These are phyloP conservation scores for Hymenoscyphus infarciens DNA, from an alignment of 2,329 filamentous ascomycete species.

Conservation along the genomic window DNA sequence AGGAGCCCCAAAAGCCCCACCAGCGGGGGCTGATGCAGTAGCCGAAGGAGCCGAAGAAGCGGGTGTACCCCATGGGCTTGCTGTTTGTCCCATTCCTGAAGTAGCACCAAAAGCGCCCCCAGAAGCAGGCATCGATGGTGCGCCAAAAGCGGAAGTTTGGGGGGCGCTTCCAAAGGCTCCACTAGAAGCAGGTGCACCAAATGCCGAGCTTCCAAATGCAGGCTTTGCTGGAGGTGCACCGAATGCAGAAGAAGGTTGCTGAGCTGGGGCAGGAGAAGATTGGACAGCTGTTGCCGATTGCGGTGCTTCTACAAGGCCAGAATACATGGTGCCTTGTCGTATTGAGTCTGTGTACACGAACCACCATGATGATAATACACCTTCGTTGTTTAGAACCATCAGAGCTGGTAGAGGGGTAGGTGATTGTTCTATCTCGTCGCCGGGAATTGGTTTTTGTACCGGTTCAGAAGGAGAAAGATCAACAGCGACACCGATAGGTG, in stretches of 20 bases:
- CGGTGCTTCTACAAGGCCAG: constrained; percentile 56
- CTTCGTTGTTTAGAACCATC: constrained; percentile 84
- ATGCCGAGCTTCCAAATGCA: constrained; percentile 27
- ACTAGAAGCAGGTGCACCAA: constrained; percentile 23
- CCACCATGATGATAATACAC: constrained; percentile 84
- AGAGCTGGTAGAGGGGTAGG: constrained; percentile 77
- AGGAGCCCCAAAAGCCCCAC: constrained; percentile 49
- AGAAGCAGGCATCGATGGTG: constrained; percentile 40
- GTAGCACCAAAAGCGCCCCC: constrained; percentile 35
- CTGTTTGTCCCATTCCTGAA: constrained; percentile 46
- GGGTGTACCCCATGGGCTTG: constrained; percentile 49
- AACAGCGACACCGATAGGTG: constrained; percentile 72
- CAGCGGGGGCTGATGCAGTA: constrained; percentile 31
- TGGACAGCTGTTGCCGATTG: constrained; percentile 19
- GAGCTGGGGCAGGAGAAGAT: constrained; percentile 24
- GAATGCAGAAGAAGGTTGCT: constrained; percentile 31
- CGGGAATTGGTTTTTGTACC: constrained; percentile 72
- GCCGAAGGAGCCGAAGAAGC: constrained; percentile 29
- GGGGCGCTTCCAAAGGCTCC: constrained; percentile 18
- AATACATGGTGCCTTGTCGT: constrained; percentile 67
- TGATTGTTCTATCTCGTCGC: constrained; percentile 70
- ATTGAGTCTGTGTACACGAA: constrained; percentile 86
- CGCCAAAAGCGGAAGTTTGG: constrained; percentile 31
- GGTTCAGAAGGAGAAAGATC: constrained; percentile 82
- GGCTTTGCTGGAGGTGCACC: constrained; percentile 34